phyloP scores from a whole-genome alignment of 495 filamentous ascomycete genomes.

The Echria macrotheca region DNA sequence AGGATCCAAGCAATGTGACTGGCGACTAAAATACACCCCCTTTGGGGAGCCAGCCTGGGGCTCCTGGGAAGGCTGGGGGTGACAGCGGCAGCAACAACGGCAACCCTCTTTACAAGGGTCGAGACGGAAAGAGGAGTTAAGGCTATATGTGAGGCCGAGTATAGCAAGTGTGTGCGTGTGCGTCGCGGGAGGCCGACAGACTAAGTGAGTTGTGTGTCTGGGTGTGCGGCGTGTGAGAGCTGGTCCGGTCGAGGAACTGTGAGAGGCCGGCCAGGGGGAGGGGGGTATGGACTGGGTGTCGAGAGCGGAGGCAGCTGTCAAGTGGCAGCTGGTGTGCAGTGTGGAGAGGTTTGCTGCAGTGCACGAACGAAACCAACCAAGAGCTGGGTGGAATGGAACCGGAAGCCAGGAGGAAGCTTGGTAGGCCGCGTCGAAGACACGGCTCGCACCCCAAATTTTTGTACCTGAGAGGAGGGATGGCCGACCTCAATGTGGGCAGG shows the following conservation, averaged over 20 bases:
- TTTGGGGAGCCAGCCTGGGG: conserved; percentile 18
- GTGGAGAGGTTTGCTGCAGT: conserved; percentile 28
- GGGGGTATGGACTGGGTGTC: no score
- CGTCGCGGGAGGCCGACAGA: neutral
- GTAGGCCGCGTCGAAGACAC: conserved; percentile 26
- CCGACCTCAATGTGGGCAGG: conserved; percentile 22
- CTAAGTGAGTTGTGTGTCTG: conserved; percentile 6
- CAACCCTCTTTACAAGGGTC: conserved; percentile 19
- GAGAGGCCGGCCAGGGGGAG: conserved; percentile 7
- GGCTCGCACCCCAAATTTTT: conserved; percentile 31
- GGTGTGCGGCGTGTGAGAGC: conserved; percentile 5
- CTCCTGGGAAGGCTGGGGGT: conserved; percentile 13
- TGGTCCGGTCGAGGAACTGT: conserved; percentile 9
- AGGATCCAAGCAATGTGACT: conserved; percentile 26
- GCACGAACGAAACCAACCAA: conserved; percentile 29
- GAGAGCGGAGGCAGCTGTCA: no score
- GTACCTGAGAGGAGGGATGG: conserved; percentile 27
- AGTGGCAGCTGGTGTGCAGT: conserved; percentile 21
- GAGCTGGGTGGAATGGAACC: conserved; percentile 29
- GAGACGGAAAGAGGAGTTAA: conserved; percentile 22
- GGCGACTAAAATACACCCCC: conserved; percentile 26
- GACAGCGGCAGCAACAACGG: conserved; percentile 14
- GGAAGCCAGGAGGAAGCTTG: conserved; percentile 21
- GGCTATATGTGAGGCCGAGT: conserved; percentile 22
- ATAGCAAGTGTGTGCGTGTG: conserved; percentile 10